Conservation (phyloP, 2,329 filamentous ascomycete species). For the Aspergillus viridinutans region DNA sequence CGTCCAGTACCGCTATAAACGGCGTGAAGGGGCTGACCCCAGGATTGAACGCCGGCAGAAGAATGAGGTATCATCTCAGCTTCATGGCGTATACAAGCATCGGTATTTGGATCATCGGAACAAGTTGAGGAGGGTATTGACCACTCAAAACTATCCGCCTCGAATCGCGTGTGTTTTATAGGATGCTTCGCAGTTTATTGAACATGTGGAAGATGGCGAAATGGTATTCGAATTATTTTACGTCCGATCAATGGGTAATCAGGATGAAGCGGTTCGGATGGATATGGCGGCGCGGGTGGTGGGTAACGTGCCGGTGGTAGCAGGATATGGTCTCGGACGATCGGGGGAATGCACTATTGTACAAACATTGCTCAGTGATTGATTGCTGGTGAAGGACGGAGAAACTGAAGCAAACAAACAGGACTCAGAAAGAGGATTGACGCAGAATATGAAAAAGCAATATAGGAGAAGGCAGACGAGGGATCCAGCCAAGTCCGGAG, state of each 20-base stretch:
- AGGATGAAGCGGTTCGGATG: background rate
- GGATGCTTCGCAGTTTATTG: background rate
- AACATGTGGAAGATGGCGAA: background rate
- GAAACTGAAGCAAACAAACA: conserved; percentile 1
- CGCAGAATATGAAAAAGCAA: background rate
- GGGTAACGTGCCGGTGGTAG: background rate
- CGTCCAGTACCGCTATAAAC: conserved; percentile 28
- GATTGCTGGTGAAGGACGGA: background rate
- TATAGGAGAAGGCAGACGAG: conserved; percentile 1
- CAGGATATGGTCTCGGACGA: background rate
- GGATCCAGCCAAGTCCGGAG: conserved; percentile 17
- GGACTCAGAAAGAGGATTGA: background rate
- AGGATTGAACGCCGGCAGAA: conserved; percentile 37
- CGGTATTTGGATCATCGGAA: conserved; percentile 21
- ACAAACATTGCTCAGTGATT: background rate
- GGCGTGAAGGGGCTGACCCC: conserved; percentile 32
- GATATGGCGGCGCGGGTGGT: background rate
- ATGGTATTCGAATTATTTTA: background rate
- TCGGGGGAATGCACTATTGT: background rate
- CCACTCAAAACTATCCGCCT: background rate
- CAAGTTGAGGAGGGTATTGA: background rate
- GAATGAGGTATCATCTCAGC: conserved; percentile 41
- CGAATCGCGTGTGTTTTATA: background rate
- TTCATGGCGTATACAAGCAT: conserved; percentile 32
- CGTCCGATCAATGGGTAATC: background rate